Base-by-base conservation (phyloP, 148 eudicot genomes). In the Chenopodium suecicum region DNA sequence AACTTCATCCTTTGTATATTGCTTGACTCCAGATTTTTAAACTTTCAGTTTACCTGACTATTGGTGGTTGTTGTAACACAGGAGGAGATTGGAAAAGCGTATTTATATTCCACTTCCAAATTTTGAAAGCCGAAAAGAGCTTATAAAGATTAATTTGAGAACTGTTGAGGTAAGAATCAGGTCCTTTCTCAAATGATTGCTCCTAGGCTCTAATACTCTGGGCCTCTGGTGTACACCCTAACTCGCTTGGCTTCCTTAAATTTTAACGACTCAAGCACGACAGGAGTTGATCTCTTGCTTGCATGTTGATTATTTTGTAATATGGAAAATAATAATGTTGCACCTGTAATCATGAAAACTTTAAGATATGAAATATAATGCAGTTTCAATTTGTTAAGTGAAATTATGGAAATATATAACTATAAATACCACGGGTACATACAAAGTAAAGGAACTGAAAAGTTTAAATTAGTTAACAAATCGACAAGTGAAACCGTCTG, bases 51-150 rank as follows among this genome's bases (percentile, higher is more conserved):
- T 58, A 56, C 14, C 60, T 74, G n/a, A 68, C 37, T 2, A 72
- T 80, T 81, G 71, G 25, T 56, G 83, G 79, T 81, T 81, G 64
- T 67, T 77, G 70, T 56, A 72, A 84, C 79, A 65, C 91, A 96
- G 99, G 98, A 85, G 99, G 86, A 89, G 99, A 58, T 83, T 96
- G 92, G 99, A 96, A 85, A 96, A 96, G 85, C 90, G 99, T 81
- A 92, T 96, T 76, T 96, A 96, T 83, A 96, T 96, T 86, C 99
- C 98, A 79, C 92, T 94, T 71, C 99, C 99, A 27, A 90, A 86
- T 88, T 91, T 90, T 78, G 97, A 96, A 84, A 90, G 94, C 78
- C 94, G 99, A 14, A 96, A 94, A 90, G 99, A 91, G 91, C 99
- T 96, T 78, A 90, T 96, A 86, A 88, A 89, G 86, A 96, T 96